Evolutionary conservation across 306 rosid species (phyloP), one percentile per base, ranked within the genome.

Genomic region (Lotus japonicus): DNA sequence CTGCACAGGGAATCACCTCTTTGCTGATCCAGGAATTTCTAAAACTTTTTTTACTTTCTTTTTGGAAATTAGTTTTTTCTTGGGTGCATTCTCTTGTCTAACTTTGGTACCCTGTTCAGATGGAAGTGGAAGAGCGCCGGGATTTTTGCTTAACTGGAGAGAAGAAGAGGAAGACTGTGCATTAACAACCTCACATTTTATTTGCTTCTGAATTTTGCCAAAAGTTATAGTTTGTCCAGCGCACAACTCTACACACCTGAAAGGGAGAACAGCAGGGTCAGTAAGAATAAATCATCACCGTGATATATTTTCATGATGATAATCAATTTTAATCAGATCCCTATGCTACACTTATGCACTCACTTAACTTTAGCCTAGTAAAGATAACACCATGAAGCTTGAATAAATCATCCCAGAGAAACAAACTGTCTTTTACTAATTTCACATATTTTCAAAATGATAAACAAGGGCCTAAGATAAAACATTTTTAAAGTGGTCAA

Each of bases 151-250:
- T 18, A 74, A 64, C 51, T 53, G 58, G 21, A 17, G 72, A 63
- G 52, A 35, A 14, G 84, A 79, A 54, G 80, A 81, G 18, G 71
- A 75, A 48, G 80, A 58, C 57, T 9, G 19, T 52, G 50, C 56
- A 68, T 85, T 53, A 38, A 80, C 61, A 62, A 86, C 54, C 83
- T 90, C 97, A 1, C 95, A 94, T 69, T 73, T 88, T 82, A 90
- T 85, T 78, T 68, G 82, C 81, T 86, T 94, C 86, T 88, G 85
- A 75, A 88, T 67, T 78, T 90, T 90, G 11, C 97, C 98, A 82
- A 85, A 88, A 19, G 72, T 50, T 44, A 90, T 67, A 48, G 45
- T 77, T 72, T 81, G 88, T 42, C 75, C 72, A 9, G 90, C 82
- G 77, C 80, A 90, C 26, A 82, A 69, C 71, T 88, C 86, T 23